Evolutionary conservation across 495 filamentous ascomycete genomes (phyloP), one percentile per base, ranked within the genome.

Genomic region (Trichoderma virens): DNA sequence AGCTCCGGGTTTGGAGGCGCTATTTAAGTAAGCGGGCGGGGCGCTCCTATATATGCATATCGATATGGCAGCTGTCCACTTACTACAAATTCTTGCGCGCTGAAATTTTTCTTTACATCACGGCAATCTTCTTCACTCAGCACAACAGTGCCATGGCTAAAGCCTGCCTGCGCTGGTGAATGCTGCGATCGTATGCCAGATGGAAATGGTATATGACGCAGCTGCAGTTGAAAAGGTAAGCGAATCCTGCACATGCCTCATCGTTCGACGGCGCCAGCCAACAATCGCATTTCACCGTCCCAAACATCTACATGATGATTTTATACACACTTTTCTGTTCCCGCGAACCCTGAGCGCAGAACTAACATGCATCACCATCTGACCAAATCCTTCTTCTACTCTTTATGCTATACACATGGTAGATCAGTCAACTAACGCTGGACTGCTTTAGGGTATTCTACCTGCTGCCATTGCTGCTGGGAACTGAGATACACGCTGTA

Each of bases 301-400:
- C 59, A 60, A 30, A 60, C 54, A 70, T 41, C 18, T 32, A 14
- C 8, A 54, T 54, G 43, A 64, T 64, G 43, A 67, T 67, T 70
- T 67, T 75, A 60, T 14, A 28, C 76, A 80, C 76, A n/a, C n/a
- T n/a, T n/a, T 38, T 43, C 38, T 69, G 78, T 79, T 80, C 76
- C 63, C 73, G 92, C 84, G 88, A 97, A 83, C 76, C 84, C 86
- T 93, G 93, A 93, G 89, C 92, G 90, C 80, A 80, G 27, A 79
- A 88, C 90, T 94, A 88, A 95, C 93, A 98, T 98, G 93, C 93
- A 98, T 87, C 88, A 98, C 93, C 93, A 96, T 97, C 93, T 98
- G 93, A 98, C 64, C 70, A 65, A 73, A 62, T 66, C 67, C 64
- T 62, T 34, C 64, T 66, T 67, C 41, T 38, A 60, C 64, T 65